A percentile compares a stretch with the other conserved stretches of the same genome.
phyloP scores from a whole-genome alignment of 345 rosid genomes.

The Boechera stricta region DNA sequence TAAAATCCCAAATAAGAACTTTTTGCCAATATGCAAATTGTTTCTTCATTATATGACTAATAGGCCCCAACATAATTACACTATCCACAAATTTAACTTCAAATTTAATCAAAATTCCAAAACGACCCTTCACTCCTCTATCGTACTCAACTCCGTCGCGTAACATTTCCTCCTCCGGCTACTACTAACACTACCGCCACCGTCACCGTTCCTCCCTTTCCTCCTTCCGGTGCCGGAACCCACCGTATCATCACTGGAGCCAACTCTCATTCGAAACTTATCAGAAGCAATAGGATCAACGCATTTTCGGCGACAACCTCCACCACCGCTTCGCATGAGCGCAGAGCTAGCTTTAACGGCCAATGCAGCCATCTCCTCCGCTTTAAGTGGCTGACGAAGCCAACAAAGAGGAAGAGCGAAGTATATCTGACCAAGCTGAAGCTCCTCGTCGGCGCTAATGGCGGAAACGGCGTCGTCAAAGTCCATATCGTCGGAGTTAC shows the following conservation, averaged over 20 bases:
- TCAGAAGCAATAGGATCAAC: constrained; percentile 41
- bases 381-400: constrained; percentile 66
- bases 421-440: constrained; percentile 85
- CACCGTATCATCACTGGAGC: constrained; percentile 36
- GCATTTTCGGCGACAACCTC: constrained; percentile 35
- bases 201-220: constrained; percentile 36
- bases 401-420: constrained; percentile 76
- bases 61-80: constrained; percentile 30
- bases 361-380: constrained; percentile 97
- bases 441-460: constrained; percentile 68
- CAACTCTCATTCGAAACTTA: constrained; percentile 33
- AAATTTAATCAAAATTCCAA: constrained; percentile 32
- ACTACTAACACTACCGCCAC: constrained; percentile 44
- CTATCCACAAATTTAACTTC: constrained; percentile 34
- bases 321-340: constrained; percentile 44
- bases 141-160: constrained; percentile 66
- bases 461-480: constrained; percentile 79
- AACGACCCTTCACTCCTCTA: constrained; percentile 69
- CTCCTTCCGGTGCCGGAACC: constrained; percentile 30
- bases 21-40: constrained; percentile 39
- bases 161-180: constrained; percentile 52
- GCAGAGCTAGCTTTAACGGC: constrained; percentile 98
- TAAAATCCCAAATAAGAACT: constrained; percentile 30
- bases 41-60: constrained; percentile 34
- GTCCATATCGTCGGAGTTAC: constrained; percentile 97